phyloP scores from a whole-genome alignment of 371 early-diverging fungal genomes.

The Choanephora cucurbitarum region DNA sequence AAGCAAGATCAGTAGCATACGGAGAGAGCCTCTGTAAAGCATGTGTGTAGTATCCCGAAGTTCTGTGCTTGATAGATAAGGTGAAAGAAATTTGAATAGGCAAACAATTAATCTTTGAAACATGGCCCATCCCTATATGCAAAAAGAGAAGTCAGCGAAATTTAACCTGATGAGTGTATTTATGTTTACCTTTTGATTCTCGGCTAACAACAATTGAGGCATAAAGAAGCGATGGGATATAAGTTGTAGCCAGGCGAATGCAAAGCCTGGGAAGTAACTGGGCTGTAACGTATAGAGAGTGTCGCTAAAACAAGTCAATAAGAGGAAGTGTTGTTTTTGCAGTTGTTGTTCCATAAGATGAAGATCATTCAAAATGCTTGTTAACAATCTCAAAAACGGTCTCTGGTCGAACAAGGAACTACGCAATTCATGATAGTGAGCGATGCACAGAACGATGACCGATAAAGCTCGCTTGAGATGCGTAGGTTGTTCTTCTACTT shows the following conservation, averaged over 20 bases:
- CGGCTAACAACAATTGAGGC: slow-evolving; percentile 80
- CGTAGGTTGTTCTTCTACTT: slow-evolving; percentile 34
- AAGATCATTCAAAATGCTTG: slow-evolving; percentile 81
- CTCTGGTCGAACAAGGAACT: slow-evolving; percentile 87
- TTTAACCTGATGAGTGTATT: slow-evolving; percentile 6
- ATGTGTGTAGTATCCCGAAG: slow-evolving; percentile 75
- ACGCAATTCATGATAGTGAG: slow-evolving; percentile 81
- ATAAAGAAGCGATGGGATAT: slow-evolving; percentile 92
- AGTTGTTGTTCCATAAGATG: slow-evolving; percentile 67
- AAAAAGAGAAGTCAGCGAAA: slow-evolving; percentile 5
- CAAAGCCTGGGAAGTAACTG: slow-evolving; percentile 88
- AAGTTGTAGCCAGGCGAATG: slow-evolving; percentile 95
- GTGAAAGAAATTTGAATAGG: slow-evolving; percentile 83
- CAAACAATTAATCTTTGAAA: slow-evolving; percentile 82
- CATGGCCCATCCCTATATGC: slow-evolving; percentile 77
- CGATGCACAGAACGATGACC: slow-evolving; percentile 80
- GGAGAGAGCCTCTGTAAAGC: slow-evolving; percentile 88
- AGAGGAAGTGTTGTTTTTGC: slow-evolving; percentile 66
- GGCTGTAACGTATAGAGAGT: slow-evolving; percentile 87
- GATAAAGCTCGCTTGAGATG: slow-evolving; percentile 78
- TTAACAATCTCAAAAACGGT: slow-evolving; percentile 89
- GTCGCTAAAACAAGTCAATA: slow-evolving; percentile 74
- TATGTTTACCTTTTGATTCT: slow-evolving; percentile 60
- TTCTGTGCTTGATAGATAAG: slow-evolving; percentile 75
- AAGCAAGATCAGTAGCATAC: slow-evolving; percentile 87